Evolutionary conservation across 2,329 filamentous ascomycete species (phyloP), one percentile per base, ranked within the genome.

Genomic region (Sphaerulina populicola): DNA sequence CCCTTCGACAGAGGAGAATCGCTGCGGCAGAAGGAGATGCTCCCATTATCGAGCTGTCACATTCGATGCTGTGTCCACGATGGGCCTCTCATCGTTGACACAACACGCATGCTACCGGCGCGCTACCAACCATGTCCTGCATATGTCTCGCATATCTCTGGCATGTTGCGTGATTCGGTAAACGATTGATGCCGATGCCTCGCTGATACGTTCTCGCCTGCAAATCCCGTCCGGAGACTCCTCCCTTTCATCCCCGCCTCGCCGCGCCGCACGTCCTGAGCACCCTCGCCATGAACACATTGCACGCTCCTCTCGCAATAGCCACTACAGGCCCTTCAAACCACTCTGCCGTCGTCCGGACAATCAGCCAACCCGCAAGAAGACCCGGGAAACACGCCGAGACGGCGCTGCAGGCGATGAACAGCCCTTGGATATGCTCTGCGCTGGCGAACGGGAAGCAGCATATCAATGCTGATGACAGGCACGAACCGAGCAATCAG

Each of bases 71-170:
- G 47, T 58, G 56, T 52, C 48, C 44, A 52, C 47, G 53, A 51
- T 36, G 50, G 29, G 47, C 46, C 52, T 49, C 29, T 35, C 42
- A 52, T 47, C 43, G 39, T 50, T 56, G 50, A 47, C 53, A 45
- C 49, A 46, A 42, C 40, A 55, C 50, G 57, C 57, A 58, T 50
- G 51, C 47, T 57, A 49, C 57, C 57, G 57, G 8, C 53, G 44
- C 48, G 49, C 53, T 57, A 55, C 53, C 55, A 53, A 40, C 51
- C 41, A 51, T 27, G 4, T 27, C 23, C 23, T 27, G 23, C 23
- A 27, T 27, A 51, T 23, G 41, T 35, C 47, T 49, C 51, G 52
- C 52, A 52, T 41, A 8, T 41, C 48, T 46, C 49, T 48, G 5
- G 46, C 39, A 48, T 46, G 44, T 48, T 35, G 46, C 39, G 42